Conservation (phyloP, 768 basidiomycete species). For the Leccinellum albellum region DNA sequence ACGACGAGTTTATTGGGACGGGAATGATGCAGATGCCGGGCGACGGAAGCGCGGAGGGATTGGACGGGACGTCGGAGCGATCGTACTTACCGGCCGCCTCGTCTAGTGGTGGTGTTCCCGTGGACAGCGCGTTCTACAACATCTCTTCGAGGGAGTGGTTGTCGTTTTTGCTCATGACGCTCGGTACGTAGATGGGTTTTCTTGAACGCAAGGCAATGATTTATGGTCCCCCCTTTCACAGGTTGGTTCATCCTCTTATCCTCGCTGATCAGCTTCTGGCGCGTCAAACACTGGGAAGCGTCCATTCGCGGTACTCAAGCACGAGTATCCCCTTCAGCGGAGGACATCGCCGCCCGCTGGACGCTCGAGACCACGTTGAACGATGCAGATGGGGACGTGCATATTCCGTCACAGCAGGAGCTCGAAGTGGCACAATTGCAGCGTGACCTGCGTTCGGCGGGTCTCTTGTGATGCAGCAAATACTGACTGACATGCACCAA, state of each 20-base stretch:
- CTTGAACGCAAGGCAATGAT: background rate
- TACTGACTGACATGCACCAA: too few relatives aligned
- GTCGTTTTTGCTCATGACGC: slow-evolving; percentile 86
- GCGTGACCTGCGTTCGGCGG: slow-evolving; percentile 50
- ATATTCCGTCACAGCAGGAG: slow-evolving; percentile 28
- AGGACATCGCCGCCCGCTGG: slow-evolving; percentile 49
- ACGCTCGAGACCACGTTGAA: slow-evolving; percentile 54
- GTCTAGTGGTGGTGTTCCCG: slow-evolving; percentile 16
- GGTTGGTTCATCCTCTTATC: slow-evolving; percentile 92
- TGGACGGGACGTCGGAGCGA: slow-evolving; percentile 14
- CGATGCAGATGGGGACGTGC: slow-evolving; percentile 24
- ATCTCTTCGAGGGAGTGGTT: slow-evolving; percentile 78
- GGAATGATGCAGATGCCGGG: slow-evolving; percentile 14
- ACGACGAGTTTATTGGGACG: slow-evolving; percentile 25
- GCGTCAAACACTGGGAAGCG: slow-evolving; percentile 80
- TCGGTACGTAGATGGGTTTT: slow-evolving; percentile 46
- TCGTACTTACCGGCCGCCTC: slow-evolving; percentile 21
- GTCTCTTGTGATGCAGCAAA: slow-evolving; percentile 39
- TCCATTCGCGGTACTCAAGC: slow-evolving; percentile 51
- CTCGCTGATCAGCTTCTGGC: slow-evolving; percentile 77
- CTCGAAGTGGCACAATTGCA: slow-evolving; percentile 45
- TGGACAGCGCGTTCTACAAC: slow-evolving; percentile 23
- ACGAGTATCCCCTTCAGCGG: slow-evolving; percentile 25
- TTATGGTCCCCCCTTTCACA: slow-evolving; percentile 23
- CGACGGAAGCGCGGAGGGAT: slow-evolving; percentile 15